Percentiles rank a stretch among this genome's conserved stretches.
phyloP scores from a whole-genome alignment of 164 flowering plant species.

The Chimonanthus praecox region DNA sequence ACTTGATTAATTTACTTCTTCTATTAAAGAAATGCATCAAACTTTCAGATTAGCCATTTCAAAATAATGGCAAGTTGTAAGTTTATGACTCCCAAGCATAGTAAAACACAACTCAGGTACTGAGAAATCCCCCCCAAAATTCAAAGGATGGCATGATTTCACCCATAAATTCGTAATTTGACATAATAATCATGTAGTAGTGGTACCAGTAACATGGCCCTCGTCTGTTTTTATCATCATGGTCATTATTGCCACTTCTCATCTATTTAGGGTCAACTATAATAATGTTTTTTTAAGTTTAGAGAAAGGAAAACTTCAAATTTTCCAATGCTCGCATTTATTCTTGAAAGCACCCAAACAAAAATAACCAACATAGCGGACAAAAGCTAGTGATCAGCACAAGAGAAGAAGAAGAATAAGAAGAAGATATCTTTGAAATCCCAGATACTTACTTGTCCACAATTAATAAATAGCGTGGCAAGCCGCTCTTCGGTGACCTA shows the following conservation, averaged over 20 bases:
- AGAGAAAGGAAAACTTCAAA: background rate
- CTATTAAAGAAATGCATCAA: no score
- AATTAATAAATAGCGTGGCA: conserved; percentile 71
- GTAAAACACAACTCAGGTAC: no score
- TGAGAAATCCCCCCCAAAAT: no score
- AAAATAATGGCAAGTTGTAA: no score
- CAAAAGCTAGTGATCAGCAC: background rate
- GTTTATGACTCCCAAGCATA: no score
- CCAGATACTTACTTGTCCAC: conserved; percentile 66
- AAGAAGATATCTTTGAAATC: background rate
- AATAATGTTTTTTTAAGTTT: background rate
- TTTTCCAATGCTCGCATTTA: background rate
- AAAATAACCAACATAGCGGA: background rate
- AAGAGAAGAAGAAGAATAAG: background rate
- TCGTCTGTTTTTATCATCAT: no score
- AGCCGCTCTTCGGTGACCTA: conserved; percentile 97
- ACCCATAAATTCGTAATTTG: no score
- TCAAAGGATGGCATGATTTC: no score
- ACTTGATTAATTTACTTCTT: no score
- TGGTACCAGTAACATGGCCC: no score
- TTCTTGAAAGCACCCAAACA: background rate
- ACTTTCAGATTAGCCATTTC: no score
- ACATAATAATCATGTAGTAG: no score
- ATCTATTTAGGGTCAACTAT: background rate
- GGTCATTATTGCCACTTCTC: background rate